These are phyloP conservation scores for Epichloe typhina DNA, from an alignment of 2,329 filamentous ascomycete species.

Conservation along the genomic window DNA sequence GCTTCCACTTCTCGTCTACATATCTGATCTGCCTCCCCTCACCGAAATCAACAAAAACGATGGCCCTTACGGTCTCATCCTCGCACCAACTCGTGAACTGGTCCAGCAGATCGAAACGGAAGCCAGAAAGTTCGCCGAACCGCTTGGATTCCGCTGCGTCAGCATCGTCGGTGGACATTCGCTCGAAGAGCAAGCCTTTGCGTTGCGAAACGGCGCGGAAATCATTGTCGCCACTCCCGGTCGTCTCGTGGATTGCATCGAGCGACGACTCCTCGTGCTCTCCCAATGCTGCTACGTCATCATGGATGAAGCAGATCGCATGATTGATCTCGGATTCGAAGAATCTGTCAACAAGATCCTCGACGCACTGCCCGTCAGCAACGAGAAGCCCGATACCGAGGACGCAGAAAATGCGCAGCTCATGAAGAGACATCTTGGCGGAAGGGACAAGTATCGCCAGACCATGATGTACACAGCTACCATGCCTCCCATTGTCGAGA, in stretches of 20 bases:
- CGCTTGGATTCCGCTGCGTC: slow-evolving; percentile 86
- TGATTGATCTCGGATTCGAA: slow-evolving; percentile 98
- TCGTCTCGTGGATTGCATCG: slow-evolving; percentile 93
- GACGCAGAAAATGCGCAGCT: slow-evolving; percentile 72
- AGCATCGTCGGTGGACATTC: slow-evolving; percentile 97
- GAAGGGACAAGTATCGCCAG: slow-evolving; percentile 73
- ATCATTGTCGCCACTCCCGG: slow-evolving; percentile 98
- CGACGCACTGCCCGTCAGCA: slow-evolving; percentile 78
- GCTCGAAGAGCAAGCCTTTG: slow-evolving; percentile 85
- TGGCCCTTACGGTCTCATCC: slow-evolving; percentile 91
- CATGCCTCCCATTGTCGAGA: slow-evolving; percentile 85
- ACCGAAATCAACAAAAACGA: slow-evolving; percentile 82
- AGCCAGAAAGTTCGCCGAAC: slow-evolving; percentile 80
- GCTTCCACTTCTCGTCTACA: slow-evolving; percentile 85
- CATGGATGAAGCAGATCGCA: slow-evolving; percentile 98
- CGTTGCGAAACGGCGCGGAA: slow-evolving; percentile 81
- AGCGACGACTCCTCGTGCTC: slow-evolving; percentile 79
- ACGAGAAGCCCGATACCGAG: slow-evolving; percentile 91
- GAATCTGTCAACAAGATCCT: slow-evolving; percentile 96
- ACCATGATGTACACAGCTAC: slow-evolving; percentile 99
- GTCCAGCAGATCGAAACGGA: slow-evolving; percentile 96
- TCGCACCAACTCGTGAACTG: slow-evolving; percentile 91
- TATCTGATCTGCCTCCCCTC: slow-evolving; percentile 76
- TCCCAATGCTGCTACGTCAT: slow-evolving; percentile 97
- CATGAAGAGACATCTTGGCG: slow-evolving; percentile 72